Evolutionary conservation across 2,329 filamentous ascomycete species (phyloP).

Genomic region (Fusarium brevicatenulatum): DNA sequence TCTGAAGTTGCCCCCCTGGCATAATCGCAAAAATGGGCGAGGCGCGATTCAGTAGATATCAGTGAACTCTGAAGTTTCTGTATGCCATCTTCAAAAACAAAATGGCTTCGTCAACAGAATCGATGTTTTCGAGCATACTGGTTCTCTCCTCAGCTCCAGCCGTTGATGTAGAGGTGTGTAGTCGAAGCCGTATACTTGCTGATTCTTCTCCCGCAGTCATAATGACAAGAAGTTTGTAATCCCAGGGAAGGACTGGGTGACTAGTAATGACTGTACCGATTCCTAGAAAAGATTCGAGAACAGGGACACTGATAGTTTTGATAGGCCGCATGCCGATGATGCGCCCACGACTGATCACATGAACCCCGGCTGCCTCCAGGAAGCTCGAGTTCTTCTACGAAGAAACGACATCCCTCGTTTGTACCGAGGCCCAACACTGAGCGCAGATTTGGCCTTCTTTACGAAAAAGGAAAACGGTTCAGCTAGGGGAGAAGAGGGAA

Average conservation of each 20-base stretch:
- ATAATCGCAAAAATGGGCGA: neutral
- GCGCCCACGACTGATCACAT: too few species aligned
- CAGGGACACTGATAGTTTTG: too few species aligned
- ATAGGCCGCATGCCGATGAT: too few species aligned
- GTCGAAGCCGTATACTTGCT: neutral
- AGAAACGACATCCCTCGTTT: too few species aligned
- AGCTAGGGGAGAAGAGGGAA: too few species aligned
- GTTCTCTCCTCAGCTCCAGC: neutral
- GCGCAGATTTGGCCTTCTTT: too few species aligned
- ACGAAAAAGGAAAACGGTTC: too few species aligned
- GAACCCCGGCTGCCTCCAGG: too few species aligned
- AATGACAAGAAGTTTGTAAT: neutral
- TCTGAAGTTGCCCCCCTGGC: constrained; percentile 3
- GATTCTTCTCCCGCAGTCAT: neutral
- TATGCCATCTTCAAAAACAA: neutral
- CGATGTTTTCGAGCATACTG: neutral
- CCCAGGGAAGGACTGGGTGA: neutral
- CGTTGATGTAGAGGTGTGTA: neutral
- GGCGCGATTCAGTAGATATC: constrained; percentile 1
- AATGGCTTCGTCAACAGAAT: constrained; percentile 2
- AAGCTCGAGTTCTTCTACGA: too few species aligned
- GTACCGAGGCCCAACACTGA: too few species aligned
- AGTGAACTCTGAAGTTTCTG: constrained; percentile 7
- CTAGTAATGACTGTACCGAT: neutral
- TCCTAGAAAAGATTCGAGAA: too few species aligned